Base-by-base conservation (phyloP, 176 grass and related monocot genomes). In the Urochloa ruziziensis region DNA sequence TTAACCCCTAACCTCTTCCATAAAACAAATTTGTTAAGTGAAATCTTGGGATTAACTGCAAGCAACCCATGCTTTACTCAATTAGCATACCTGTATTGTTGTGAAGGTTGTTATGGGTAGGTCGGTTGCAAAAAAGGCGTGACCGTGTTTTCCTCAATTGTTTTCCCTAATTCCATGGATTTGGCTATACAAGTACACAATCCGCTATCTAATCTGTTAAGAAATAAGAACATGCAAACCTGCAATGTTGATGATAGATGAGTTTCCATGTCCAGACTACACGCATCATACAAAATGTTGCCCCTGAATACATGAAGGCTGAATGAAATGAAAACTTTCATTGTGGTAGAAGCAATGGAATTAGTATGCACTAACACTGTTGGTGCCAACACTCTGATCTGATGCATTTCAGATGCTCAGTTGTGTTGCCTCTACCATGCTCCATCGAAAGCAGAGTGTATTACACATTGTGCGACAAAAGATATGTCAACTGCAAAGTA, bases 61-160 rank as follows among this genome's bases (percentile, higher is more conserved):
- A 37, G 32, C n/a, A 53, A 76, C 76, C 4, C 48, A 44, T 66
- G 59, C 3, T 65, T 53, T 40, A 62, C 67, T 64, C 3, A 30
- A 73, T 49, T 32, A 24, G 17, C 30, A 17, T 64, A 71, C 83
- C 25, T 85, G 46, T 83, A 67, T 71, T 87, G 54, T 52, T 92
- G 58, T 37, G 34, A 70, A 88, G 81, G 76, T 83, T 91, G 94
- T 91, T 91, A 77, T 42, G 89, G 24, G 80, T 93, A 97, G 94
- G 91, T 97, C 62, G 64, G 37, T 65, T 69, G 87, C 82, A 85
- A 84, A 49, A 89, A 97, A 89, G 88, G 86, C 67, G 67, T 97
- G 91, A 93, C 19, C 19, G 23, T 37, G 12, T 68, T 59, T 70
- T 67, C 61, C 3, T 27, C 12, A 59, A 7, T 40, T 56, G 29